These are phyloP conservation scores for Pezicula carpinea DNA, from an alignment of 2,329 filamentous ascomycete genomes.

Conservation along the genomic window DNA sequence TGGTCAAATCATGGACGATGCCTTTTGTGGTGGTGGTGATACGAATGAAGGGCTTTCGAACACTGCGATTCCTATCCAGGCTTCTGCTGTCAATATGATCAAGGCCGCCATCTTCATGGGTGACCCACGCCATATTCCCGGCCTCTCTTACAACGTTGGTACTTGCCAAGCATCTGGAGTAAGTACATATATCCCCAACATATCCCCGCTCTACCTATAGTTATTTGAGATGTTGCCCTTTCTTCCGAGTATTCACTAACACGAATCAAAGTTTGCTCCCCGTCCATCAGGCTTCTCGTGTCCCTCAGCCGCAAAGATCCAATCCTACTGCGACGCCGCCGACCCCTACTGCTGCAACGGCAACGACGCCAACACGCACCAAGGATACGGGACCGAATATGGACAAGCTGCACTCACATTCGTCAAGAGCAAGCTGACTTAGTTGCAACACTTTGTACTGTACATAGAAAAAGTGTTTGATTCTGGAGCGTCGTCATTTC, in stretches of 20 bases:
- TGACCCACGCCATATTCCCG: conserved; percentile 51
- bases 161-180: conserved; percentile 55
- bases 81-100: conserved; percentile 47
- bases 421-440: conserved; percentile 45
- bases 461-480: too few relatives aligned
- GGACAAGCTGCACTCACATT: conserved; percentile 52
- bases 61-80: conserved; percentile 38
- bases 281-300: conserved; percentile 50
- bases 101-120: conserved; percentile 64
- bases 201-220: background rate
- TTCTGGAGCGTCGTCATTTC: too few relatives aligned
- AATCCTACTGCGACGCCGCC: conserved; percentile 55
- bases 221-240: background rate
- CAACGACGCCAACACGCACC: conserved; percentile 47
- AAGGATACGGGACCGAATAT: conserved; percentile 53
- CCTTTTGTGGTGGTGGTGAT: conserved; percentile 53
- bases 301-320: conserved; percentile 47
- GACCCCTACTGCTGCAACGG: conserved; percentile 62
- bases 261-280: conserved; percentile 44
- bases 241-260: background rate
- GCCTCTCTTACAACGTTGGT: conserved; percentile 55
- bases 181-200: conserved; percentile 30
- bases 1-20: conserved; percentile 59
- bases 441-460: too few relatives aligned
- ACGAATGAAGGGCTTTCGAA: conserved; percentile 39